Conservation (phyloP, 2,329 filamentous ascomycete species). For the Sclerotinia subarctica region DNA sequence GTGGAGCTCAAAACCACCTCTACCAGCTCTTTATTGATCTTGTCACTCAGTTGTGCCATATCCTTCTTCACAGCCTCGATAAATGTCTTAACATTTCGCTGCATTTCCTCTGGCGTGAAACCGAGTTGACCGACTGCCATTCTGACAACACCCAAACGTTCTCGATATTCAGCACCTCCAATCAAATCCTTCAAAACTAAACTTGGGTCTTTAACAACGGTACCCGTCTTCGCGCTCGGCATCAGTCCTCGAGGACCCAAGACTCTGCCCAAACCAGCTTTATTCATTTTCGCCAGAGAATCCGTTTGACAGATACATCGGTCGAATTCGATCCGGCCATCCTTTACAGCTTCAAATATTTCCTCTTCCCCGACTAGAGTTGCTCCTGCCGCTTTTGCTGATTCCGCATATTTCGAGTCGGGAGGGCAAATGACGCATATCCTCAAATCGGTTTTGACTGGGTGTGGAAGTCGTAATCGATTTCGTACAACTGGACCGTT, state of each 20-base stretch:
- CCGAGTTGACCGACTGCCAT: slow-evolving; percentile 89
- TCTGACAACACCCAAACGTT: slow-evolving; percentile 77
- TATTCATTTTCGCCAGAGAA: slow-evolving; percentile 73
- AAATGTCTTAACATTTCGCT: slow-evolving; percentile 77
- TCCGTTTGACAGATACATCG: slow-evolving; percentile 81
- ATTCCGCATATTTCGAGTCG: slow-evolving; percentile 67
- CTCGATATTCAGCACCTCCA: slow-evolving; percentile 82
- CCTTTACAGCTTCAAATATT: slow-evolving; percentile 72
- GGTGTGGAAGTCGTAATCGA: slow-evolving; percentile 82
- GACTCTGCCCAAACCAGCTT: slow-evolving; percentile 74
- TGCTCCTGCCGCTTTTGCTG: slow-evolving; percentile 76
- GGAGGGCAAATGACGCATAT: slow-evolving; percentile 92
- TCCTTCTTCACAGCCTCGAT: slow-evolving; percentile 76
- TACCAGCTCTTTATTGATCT: slow-evolving; percentile 68
- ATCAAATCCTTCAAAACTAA: slow-evolving; percentile 76
- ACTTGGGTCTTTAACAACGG: slow-evolving; percentile 78
- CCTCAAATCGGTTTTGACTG: slow-evolving; percentile 81
- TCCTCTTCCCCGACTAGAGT: slow-evolving; percentile 80
- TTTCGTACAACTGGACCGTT: slow-evolving; percentile 85
- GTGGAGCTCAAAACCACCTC: slow-evolving; percentile 82
- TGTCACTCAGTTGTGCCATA: slow-evolving; percentile 61
- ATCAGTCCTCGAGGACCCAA: slow-evolving; percentile 89
- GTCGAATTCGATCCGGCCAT: slow-evolving; percentile 80
- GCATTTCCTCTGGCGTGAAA: slow-evolving; percentile 83
- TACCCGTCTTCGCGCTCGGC: slow-evolving; percentile 85